These are phyloP conservation scores for Pseudopyricularia cyperi DNA, from an alignment of 2,329 filamentous ascomycete genomes.

Conservation along the genomic window DNA sequence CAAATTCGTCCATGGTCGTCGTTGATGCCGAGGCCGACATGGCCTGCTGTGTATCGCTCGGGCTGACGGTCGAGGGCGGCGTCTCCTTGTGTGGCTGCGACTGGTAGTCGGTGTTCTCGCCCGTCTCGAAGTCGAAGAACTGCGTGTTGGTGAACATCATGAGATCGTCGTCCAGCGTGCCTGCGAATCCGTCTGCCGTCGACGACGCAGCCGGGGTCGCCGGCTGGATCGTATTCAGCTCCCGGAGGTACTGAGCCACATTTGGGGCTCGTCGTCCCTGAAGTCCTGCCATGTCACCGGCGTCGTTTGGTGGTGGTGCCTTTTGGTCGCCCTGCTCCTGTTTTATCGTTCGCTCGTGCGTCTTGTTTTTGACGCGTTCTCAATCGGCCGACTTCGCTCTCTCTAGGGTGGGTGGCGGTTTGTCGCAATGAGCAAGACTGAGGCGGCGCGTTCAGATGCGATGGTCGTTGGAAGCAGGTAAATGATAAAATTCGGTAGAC, in stretches of 20 bases:
- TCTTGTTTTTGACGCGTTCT: too few relatives aligned
- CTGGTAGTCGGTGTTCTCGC: conserved; percentile 45
- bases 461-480: too few relatives aligned
- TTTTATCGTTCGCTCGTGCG: too few relatives aligned
- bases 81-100: conserved; percentile 34
- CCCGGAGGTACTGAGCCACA: conserved; percentile 79
- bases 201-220: conserved; percentile 38
- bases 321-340: too few relatives aligned
- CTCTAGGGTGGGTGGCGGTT: too few relatives aligned
- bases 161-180: conserved; percentile 52
- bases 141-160: conserved; percentile 72
- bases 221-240: conserved; percentile 50
- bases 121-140: conserved; percentile 67
- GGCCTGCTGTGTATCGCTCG: background rate
- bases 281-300: conserved; percentile 28
- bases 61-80: conserved; percentile 11
- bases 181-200: conserved; percentile 40
- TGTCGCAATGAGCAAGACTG: too few relatives aligned
- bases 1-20: conserved; percentile 27
- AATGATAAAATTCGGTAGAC: too few relatives aligned
- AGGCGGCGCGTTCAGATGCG: too few relatives aligned
- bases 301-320: too few relatives aligned
- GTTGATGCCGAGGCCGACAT: conserved; percentile 19
- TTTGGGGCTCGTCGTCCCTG: conserved; percentile 70
- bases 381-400: too few relatives aligned